phyloP scores from a whole-genome alignment of 2,329 filamentous ascomycete species.

The Sarocladiaceae sp. region DNA sequence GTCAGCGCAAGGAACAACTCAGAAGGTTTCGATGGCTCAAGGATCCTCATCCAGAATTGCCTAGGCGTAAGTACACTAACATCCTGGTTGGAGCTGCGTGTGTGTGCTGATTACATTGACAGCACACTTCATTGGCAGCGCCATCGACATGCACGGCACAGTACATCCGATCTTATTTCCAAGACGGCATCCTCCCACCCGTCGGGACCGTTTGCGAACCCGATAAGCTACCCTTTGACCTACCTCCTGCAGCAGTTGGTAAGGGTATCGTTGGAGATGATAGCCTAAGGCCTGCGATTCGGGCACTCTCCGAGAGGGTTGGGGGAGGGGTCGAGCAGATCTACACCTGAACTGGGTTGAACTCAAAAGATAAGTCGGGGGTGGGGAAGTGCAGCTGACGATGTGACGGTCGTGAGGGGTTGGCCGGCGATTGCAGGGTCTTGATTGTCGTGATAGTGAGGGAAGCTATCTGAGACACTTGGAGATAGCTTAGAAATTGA shows the following conservation, averaged over 20 bases:
- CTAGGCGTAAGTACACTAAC: slow-evolving; percentile 38
- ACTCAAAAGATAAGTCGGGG: background rate
- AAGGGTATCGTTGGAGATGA: too few species aligned
- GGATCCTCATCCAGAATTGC: slow-evolving; percentile 43
- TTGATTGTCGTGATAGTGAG: too few species aligned
- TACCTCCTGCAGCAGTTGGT: background rate
- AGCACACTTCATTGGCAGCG: slow-evolving; percentile 47
- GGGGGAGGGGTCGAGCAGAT: background rate
- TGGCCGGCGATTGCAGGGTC: too few species aligned
- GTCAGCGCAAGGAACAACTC: slow-evolving; percentile 41
- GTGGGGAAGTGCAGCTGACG: too few species aligned
- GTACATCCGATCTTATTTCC: slow-evolving; percentile 40
- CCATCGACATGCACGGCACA: slow-evolving; percentile 39
- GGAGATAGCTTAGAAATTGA: too few species aligned
- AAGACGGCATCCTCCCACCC: slow-evolving; percentile 39
- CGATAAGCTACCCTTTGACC: background rate
- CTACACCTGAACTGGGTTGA: background rate
- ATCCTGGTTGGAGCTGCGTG: background rate
- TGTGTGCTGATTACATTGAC: background rate
- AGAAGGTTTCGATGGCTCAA: slow-evolving; percentile 38
- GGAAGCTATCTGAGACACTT: too few species aligned
- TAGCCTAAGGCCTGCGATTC: slow-evolving; percentile 1
- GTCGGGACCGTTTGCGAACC: slow-evolving; percentile 40
- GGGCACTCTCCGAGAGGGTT: background rate
- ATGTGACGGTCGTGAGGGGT: too few species aligned